Base-by-base conservation (phyloP, 2,329 filamentous ascomycete species). In the Coccinonectria pachysandricola region DNA sequence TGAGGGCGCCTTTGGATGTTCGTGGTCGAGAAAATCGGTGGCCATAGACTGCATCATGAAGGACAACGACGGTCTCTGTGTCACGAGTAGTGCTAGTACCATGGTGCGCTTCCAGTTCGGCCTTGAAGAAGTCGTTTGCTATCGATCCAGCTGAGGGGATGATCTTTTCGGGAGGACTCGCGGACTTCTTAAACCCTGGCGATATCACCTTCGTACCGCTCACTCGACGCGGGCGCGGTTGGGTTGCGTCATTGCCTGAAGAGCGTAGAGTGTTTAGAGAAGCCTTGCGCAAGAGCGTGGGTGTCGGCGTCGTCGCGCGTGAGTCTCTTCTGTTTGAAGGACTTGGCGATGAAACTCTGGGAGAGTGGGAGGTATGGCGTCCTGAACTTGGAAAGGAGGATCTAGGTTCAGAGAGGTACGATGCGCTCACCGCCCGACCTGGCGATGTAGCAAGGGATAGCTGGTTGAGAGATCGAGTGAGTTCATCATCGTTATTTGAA, bases 21-120 rank as follows among this genome's bases (percentile, higher is more conserved):
- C 81, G 78, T 4, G 85, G 85, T 22, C 91, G 71, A 8, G 87
- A 84, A 54, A 77, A 98, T 12, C 86, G 78, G 57, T 98, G 91
- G 13, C 88, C 87, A 51, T 96, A 98, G 56, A 88, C 94, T 27
- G 81, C 78, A 58, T 98, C 91, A 45, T 96, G 86, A 2, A 98
- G 61, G 15, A 98, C 69, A 23, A 96, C 86, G 4, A 92, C 58
- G 0, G 85, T 85, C 34, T 86, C 64, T 8, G 69, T 55, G 17
- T 57, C 39, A 14, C 54, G 48, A 7, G 54, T 53, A 3, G 56
- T 50, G 8, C 57, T 50, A 3, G 48, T 47, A 16, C 60, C 57
- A 31, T 77, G 68, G 43, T 84, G 77, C 6, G 65, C 54, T 10
- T 71, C 63, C 16, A 92, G 54, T 49, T 93, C 84, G 34, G 67